phyloP scores from a whole-genome alignment of 2,329 filamentous ascomycete species.

The Calonectria hongkongensis region DNA sequence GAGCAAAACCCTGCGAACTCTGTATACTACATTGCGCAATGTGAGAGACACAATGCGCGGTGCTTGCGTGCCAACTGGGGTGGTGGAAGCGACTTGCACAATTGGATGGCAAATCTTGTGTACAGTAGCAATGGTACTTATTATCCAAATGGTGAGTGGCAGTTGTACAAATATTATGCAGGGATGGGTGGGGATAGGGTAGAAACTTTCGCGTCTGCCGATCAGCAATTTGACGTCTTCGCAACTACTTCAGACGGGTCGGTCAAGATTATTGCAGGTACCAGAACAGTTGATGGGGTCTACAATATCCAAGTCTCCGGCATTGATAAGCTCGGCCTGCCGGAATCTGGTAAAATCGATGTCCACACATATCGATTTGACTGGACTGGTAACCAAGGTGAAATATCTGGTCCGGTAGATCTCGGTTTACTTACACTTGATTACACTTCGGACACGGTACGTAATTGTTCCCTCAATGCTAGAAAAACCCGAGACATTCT shows the following conservation, averaged over 20 bases:
- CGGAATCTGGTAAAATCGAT: neutral
- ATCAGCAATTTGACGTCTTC: conserved; percentile 15
- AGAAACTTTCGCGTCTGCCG: neutral
- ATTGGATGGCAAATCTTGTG: conserved; percentile 5
- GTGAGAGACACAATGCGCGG: neutral
- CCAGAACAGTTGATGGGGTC: neutral
- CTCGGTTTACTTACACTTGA: neutral
- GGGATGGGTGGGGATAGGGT: neutral
- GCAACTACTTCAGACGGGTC: neutral
- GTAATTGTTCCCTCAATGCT: no score
- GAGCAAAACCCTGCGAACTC: conserved; percentile 23
- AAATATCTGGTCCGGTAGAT: neutral
- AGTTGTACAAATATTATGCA: conserved; percentile 17
- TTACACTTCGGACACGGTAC: no score
- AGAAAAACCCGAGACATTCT: no score
- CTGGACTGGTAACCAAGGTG: conserved; percentile 5
- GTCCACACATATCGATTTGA: conserved; percentile 3
- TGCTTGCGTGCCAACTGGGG: conserved; percentile 26
- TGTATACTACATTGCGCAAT: conserved; percentile 9
- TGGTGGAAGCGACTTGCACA: neutral
- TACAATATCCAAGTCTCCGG: conserved; percentile 14
- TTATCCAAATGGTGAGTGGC: conserved; percentile 14
- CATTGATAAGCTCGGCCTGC: neutral
- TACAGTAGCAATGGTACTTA: neutral
- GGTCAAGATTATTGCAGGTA: conserved; percentile 11